phyloP scores from a whole-genome alignment of 345 rosid species.

The Bretschneidera sinensis region DNA sequence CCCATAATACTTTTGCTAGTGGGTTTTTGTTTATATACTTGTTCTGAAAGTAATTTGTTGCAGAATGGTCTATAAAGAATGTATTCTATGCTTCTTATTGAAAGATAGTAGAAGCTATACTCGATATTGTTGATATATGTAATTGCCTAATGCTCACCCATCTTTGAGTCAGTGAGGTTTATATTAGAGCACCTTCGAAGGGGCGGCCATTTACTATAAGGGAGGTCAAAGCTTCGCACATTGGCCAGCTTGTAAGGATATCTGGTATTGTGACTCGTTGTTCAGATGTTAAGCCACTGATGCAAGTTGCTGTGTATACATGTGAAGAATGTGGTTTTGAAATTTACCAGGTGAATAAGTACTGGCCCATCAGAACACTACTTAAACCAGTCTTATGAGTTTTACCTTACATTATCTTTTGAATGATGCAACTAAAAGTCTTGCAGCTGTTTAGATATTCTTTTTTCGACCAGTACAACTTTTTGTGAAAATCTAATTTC shows the following conservation, averaged over 20 bases:
- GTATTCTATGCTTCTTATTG: background rate
- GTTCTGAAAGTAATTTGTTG: background rate
- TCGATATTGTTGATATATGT: background rate
- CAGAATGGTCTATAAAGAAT: background rate
- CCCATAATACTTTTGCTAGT: background rate
- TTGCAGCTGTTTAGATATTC: too few relatives aligned
- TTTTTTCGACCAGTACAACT: background rate
- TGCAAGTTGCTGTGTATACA: slow-evolving; percentile 97
- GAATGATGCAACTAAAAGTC: too few relatives aligned
- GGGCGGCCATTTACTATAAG: slow-evolving; percentile 75
- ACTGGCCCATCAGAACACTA: background rate
- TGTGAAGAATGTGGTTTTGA: slow-evolving; percentile 97
- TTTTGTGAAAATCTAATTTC: background rate
- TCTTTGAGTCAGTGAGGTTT: slow-evolving; percentile 68
- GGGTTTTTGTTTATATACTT: too few relatives aligned
- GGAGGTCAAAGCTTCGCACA: slow-evolving; percentile 89
- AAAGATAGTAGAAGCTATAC: background rate
- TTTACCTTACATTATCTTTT: too few relatives aligned
- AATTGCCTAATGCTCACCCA: slow-evolving; percentile 9
- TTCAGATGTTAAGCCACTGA: slow-evolving; percentile 96
- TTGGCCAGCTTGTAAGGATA: slow-evolving; percentile 87
- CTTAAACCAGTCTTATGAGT: too few relatives aligned
- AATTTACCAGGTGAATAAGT: slow-evolving; percentile 75
- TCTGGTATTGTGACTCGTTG: slow-evolving; percentile 97
- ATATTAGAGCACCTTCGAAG: slow-evolving; percentile 78